These are phyloP conservation scores for Fonsecaea nubica DNA, from an alignment of 2,329 filamentous ascomycete species.

Conservation along the genomic window DNA sequence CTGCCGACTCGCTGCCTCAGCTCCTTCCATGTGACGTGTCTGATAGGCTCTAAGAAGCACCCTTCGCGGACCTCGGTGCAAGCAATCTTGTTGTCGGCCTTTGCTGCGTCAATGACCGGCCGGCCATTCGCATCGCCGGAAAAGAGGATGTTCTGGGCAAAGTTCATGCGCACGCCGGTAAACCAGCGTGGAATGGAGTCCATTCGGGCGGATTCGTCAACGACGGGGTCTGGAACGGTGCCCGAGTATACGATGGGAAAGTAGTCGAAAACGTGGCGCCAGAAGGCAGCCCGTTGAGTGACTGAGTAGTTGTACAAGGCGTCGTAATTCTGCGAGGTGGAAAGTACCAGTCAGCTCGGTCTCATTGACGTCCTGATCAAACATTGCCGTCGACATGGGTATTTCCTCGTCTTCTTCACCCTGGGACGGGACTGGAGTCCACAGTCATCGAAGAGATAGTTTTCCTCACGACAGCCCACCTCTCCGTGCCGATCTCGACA, in stretches of 20 bases:
- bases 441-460: background rate
- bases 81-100: slow-evolving; percentile 74
- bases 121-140: slow-evolving; percentile 51
- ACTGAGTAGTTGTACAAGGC: slow-evolving; percentile 76
- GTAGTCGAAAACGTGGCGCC: slow-evolving; percentile 66
- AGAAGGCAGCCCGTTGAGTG: slow-evolving; percentile 68
- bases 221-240: slow-evolving; percentile 54
- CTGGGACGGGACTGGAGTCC: background rate
- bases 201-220: slow-evolving; percentile 74
- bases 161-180: slow-evolving; percentile 74
- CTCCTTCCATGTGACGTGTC: slow-evolving; percentile 70
- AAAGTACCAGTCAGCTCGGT: background rate
- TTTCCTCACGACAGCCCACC: background rate
- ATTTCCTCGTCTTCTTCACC: background rate
- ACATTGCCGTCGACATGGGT: background rate
- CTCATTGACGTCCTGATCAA: background rate
- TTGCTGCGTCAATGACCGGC: slow-evolving; percentile 52
- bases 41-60: slow-evolving; percentile 41
- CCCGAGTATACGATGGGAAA: slow-evolving; percentile 69
- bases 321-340: slow-evolving; percentile 63
- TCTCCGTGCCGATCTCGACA: background rate
- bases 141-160: slow-evolving; percentile 80
- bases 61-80: slow-evolving; percentile 67
- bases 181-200: slow-evolving; percentile 79
- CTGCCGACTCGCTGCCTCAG: slow-evolving; percentile 65